These are phyloP conservation scores for Arthroderma uncinatum DNA, from an alignment of 2,329 filamentous ascomycete species.

Conservation along the genomic window DNA sequence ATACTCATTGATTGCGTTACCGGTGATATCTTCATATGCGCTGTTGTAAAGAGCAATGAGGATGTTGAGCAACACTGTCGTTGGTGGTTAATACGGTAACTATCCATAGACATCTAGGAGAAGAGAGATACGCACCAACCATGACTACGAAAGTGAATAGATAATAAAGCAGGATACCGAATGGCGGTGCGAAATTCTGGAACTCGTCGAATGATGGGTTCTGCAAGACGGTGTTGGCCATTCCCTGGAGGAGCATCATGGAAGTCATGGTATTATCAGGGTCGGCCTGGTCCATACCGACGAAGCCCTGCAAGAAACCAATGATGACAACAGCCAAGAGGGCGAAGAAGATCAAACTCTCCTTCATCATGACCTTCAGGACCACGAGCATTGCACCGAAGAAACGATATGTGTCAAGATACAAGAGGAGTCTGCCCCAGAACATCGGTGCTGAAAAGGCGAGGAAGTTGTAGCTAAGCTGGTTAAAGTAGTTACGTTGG, in stretches of 20 bases:
- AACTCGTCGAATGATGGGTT: slow-evolving; percentile 83
- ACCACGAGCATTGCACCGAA: slow-evolving; percentile 98
- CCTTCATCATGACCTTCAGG: slow-evolving; percentile 87
- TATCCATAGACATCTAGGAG: background rate
- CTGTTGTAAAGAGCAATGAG: slow-evolving; percentile 96
- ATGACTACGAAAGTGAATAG: slow-evolving; percentile 96
- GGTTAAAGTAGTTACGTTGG: slow-evolving; percentile 55
- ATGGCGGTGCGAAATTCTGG: slow-evolving; percentile 81
- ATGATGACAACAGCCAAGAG: slow-evolving; percentile 68
- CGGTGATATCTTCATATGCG: slow-evolving; percentile 88
- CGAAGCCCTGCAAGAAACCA: slow-evolving; percentile 81
- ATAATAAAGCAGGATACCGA: slow-evolving; percentile 92
- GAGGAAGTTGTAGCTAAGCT: slow-evolving; percentile 83
- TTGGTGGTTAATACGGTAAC: background rate
- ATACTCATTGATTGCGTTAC: slow-evolving; percentile 88
- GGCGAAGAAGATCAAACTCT: slow-evolving; percentile 92
- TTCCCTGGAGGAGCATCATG: slow-evolving; percentile 41
- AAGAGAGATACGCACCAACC: slow-evolving; percentile 42
- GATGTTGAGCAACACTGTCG: slow-evolving; percentile 70
- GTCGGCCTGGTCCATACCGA: slow-evolving; percentile 78
- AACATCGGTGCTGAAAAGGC: slow-evolving; percentile 94
- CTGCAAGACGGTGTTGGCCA: slow-evolving; percentile 82
- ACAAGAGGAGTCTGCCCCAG: slow-evolving; percentile 84
- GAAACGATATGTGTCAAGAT: slow-evolving; percentile 86
- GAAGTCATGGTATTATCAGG: slow-evolving; percentile 45